Evolutionary conservation across 2,329 filamentous ascomycete genomes (phyloP), one percentile per base, ranked within the genome.

Genomic region (Xylariaceae sp.): DNA sequence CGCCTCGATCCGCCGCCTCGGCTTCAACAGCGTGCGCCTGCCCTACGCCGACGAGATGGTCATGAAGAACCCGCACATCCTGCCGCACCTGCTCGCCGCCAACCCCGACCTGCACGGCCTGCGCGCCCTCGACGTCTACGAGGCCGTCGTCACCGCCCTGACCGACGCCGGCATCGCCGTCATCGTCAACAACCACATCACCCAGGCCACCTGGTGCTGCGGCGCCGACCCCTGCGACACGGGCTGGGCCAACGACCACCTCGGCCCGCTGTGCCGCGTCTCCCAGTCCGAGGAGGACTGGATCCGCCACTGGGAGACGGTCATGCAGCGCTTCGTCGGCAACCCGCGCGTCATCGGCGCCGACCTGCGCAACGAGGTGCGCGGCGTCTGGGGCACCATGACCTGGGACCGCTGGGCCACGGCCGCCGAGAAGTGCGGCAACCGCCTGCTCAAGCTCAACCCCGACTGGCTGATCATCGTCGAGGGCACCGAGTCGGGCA

Each of bases 11-110:
- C 67, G 70, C 33, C 51, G 53, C 8, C 60, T 83, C 35, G 79
- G 79, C 11, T 83, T 83, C 65, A 83, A 83, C 60, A 80, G 77
- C 49, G 79, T 83, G 29, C 67, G 79, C 3, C 57, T 83, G 29
- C 79, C 79, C 3, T 83, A 83, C 57, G 69, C 75, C 13, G 79
- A 84, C 56, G 78, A 83, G 58, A 65, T 83, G 59, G 77, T 83
- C 32, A 65, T 69, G 19, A 50, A 59, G 15, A 80, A 83, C 47
- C 77, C 77, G 1, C 49, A 63, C 16, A 62, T 81, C 29, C 58
- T 68, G 14, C 57, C 61, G 3, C 56, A 66, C 28, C 58, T 72
- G 6, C 57, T 83, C 26, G 53, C 62, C 6, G 74, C 75, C 7
- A 83, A 83, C 47, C 63, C 66, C 28, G 77, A 83, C 45, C 63